These are phyloP conservation scores for Recurvomyces mirabilis DNA, from an alignment of 495 filamentous ascomycete genomes.

Conservation along the genomic window DNA sequence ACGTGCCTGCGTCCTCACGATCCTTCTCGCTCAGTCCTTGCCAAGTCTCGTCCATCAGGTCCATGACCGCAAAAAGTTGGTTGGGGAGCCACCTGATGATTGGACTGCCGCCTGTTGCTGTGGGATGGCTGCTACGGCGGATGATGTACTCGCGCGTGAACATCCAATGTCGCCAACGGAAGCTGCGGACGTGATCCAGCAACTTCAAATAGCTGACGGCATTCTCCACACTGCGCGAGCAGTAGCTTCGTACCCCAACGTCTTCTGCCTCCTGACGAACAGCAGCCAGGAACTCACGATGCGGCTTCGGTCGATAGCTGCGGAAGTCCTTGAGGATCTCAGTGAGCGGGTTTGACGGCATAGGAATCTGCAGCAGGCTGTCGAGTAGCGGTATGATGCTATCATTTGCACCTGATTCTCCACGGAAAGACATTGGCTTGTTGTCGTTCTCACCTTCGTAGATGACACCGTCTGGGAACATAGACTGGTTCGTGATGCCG, in stretches of 20 bases:
- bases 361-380: slow-evolving; percentile 64
- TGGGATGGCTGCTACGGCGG: slow-evolving; percentile 68
- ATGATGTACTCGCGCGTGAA: slow-evolving; percentile 93
- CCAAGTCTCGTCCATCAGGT: slow-evolving; percentile 54
- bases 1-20: slow-evolving; percentile 27
- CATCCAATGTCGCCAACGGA: slow-evolving; percentile 88
- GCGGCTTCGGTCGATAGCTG: slow-evolving; percentile 71
- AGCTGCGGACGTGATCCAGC: slow-evolving; percentile 77
- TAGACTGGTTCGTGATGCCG: slow-evolving; percentile 74
- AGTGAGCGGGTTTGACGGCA: slow-evolving; percentile 76
- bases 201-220: slow-evolving; percentile 58
- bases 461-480: slow-evolving; percentile 83
- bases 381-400: slow-evolving; percentile 79
- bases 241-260: slow-evolving; percentile 50
- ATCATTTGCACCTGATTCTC: slow-evolving; percentile 85
- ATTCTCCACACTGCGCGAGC: slow-evolving; percentile 41
- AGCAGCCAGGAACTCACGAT: slow-evolving; percentile 68
- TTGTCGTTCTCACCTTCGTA: slow-evolving; percentile 72
- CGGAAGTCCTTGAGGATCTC: slow-evolving; percentile 78
- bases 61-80: slow-evolving; percentile 66
- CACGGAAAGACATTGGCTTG: slow-evolving; percentile 50
- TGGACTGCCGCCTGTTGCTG: slow-evolving; percentile 80
- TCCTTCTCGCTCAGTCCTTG: slow-evolving; percentile 13
- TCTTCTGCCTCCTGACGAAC: slow-evolving; percentile 46
- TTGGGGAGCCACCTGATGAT: slow-evolving; percentile 83